Evolutionary conservation across 2,329 filamentous ascomycete species (phyloP), one percentile per base, ranked within the genome.

Genomic region (Fusarium nisikadoi): DNA sequence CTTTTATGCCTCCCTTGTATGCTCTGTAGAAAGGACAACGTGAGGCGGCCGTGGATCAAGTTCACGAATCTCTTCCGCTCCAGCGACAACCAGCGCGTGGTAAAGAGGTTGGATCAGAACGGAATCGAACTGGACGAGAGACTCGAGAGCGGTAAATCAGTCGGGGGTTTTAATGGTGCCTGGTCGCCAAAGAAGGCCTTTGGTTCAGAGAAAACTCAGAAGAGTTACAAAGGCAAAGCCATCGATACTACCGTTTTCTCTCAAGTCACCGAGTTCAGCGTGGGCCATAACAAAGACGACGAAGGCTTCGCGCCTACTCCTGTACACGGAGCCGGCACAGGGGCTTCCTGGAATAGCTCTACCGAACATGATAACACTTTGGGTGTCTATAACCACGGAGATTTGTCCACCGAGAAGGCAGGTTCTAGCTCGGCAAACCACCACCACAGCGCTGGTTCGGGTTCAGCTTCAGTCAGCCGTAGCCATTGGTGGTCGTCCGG

Each of bases 51-150:
- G 2, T 71, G 60, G 54, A 36, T 56, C 33, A 49, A 33, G n/a
- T 58, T 67, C 38, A 46, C 71, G 12, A 65, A 75, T 12, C 35
- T 66, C 20, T 76, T 75, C 33, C 71, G 71, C n/a, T 49, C 38
- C 4, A n/a, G 42, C 13, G 50, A 49, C 13, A 64, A 76, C 39
- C 54, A 64, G 43, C 54, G 43, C 7, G 38, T 38, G 25, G 20
- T 36, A 4, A 56, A 49, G 41, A 43, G 62, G 23, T 53, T 43
- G 19, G 20, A 36, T 11, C 14, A 31, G 39, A 9, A 27, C 7
- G 27, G 38, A 2, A 17, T 55, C 16, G 16, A 35, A 14, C 35
- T 72, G 6, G 52, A n/a, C 3, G 43, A 13, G 6, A 17, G 36
- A 20, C 49, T 58, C 14, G 42, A 75, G 16, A 57, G 43, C 16